Percentiles rank a stretch among this genome's conserved stretches.
Evolutionary conservation across 805 yeast species (phyloP).

Genomic region (Ogataea minuta): DNA sequence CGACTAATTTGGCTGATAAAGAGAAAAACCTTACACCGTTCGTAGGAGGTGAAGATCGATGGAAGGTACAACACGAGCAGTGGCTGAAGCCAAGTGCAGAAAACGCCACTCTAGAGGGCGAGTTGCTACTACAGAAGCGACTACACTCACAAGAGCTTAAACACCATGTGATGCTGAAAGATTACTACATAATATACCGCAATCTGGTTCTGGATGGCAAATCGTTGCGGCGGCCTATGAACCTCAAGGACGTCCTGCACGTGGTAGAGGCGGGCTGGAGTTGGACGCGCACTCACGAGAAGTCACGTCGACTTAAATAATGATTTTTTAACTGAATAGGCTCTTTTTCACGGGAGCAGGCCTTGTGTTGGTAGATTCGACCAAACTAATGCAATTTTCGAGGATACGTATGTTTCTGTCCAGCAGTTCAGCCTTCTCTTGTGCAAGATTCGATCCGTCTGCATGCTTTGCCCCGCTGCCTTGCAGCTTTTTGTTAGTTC

Average conservation of each 20-base stretch:
- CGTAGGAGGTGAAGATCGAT: conserved; percentile 46
- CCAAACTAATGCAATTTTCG: conserved; percentile 50
- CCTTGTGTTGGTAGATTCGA: conserved; percentile 28
- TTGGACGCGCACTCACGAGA: conserved; percentile 56
- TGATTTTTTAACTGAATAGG: conserved; percentile 18
- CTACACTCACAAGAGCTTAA: conserved; percentile 26
- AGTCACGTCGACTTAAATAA: not conserved
- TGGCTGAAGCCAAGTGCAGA: conserved; percentile 56
- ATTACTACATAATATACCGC: conserved; percentile 62
- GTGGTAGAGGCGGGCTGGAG: conserved; percentile 86
- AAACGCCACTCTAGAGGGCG: conserved; percentile 26
- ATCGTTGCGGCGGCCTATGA: conserved; percentile 65
- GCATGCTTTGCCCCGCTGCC: conserved; percentile 10
- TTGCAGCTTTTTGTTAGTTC: conserved; percentile 17
- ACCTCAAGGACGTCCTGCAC: conserved; percentile 66
- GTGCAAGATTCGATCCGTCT: conserved; percentile 32
- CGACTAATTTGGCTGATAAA: not conserved
- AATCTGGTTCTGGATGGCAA: conserved; percentile 69
- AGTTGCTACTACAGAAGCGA: conserved; percentile 22
- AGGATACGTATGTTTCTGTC: conserved; percentile 73
- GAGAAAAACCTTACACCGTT: conserved; percentile 33
- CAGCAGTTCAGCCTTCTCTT: conserved; percentile 59
- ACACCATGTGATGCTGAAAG: conserved; percentile 40
- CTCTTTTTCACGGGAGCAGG: conserved; percentile 20
- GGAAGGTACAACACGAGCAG: conserved; percentile 65